These are phyloP conservation scores for Trichoderma sp. DNA, from an alignment of 2,329 filamentous ascomycete genomes.

Conservation along the genomic window DNA sequence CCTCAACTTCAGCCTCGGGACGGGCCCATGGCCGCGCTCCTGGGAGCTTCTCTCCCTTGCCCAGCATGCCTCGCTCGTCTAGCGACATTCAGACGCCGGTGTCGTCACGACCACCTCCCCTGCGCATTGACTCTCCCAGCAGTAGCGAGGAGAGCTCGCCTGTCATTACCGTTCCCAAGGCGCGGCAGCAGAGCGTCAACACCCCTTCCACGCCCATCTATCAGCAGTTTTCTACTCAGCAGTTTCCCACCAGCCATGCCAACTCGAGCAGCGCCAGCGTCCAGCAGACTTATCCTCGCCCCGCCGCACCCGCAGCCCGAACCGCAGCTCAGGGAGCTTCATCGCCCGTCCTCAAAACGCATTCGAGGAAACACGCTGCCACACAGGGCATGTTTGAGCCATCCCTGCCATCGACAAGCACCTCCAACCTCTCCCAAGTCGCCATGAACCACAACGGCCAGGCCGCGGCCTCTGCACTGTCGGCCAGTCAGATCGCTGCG, in stretches of 20 bases:
- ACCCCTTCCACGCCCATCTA: conserved; percentile 50
- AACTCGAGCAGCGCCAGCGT: conserved; percentile 49
- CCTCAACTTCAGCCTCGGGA: conserved; percentile 31
- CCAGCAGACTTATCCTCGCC: conserved; percentile 61
- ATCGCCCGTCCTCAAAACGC: conserved; percentile 39
- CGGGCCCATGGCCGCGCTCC: conserved; percentile 50
- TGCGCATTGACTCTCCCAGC: conserved; percentile 34
- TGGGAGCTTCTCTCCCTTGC: conserved; percentile 59
- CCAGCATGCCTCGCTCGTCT: conserved; percentile 35
- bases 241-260: conserved; percentile 49
- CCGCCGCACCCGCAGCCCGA: conserved; percentile 41
- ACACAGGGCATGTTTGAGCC: conserved; percentile 78
- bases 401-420: conserved; percentile 63
- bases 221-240: conserved; percentile 48
- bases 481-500: conserved; percentile 77
- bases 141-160: conserved; percentile 34
- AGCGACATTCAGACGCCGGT: conserved; percentile 29
- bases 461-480: conserved; percentile 44
- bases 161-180: conserved; percentile 49
- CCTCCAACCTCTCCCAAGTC: conserved; percentile 55
- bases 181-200: conserved; percentile 41
- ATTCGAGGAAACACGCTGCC: conserved; percentile 68
- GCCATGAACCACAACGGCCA: conserved; percentile 48
- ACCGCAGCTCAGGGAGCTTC: conserved; percentile 33
- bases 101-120: conserved; percentile 38